These are phyloP conservation scores for Hanseniaspora uvarum DNA, from an alignment of 1,139 yeast genomes.

Conservation along the genomic window DNA sequence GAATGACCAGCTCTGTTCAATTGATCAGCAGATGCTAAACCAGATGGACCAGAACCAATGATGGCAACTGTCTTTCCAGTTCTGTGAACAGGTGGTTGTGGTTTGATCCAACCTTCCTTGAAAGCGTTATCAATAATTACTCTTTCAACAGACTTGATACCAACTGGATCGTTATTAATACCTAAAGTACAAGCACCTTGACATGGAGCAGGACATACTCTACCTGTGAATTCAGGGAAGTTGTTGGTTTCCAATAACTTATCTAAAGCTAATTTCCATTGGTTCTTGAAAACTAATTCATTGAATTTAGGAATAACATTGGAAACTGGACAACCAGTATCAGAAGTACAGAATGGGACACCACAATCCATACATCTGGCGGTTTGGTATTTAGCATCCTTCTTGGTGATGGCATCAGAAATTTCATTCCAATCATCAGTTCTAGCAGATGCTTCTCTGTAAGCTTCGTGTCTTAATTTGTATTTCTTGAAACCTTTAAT, in stretches of 20 bases:
- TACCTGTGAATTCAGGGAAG: conserved; percentile 96
- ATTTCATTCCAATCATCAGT: conserved; percentile 89
- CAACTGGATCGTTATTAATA: conserved; percentile 88
- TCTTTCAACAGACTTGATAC: conserved; percentile 90
- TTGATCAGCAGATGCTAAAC: conserved; percentile 93
- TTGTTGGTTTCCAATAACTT: conserved; percentile 91
- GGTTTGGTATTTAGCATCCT: conserved; percentile 80
- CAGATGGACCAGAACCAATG: conserved; percentile 96
- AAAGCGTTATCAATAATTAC: conserved; percentile 94
- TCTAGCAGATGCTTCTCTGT: conserved; percentile 68
- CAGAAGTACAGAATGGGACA: conserved; percentile 97
- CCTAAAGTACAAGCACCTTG: conserved; percentile 97
- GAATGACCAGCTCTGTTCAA: conserved; percentile 89
- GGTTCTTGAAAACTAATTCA: conserved; percentile 86
- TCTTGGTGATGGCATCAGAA: conserved; percentile 68
- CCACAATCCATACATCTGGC: conserved; percentile 99
- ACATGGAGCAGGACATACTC: conserved; percentile 99
- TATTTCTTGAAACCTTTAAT: conserved; percentile 88
- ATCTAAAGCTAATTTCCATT: conserved; percentile 91
- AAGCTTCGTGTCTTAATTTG: conserved; percentile 76
- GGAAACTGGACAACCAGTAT: conserved; percentile 95
- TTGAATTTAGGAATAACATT: conserved; percentile 97
- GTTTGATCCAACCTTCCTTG: conserved; percentile 92
- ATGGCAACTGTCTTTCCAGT: conserved; percentile 80
- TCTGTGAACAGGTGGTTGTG: conserved; percentile 65